Percentiles rank a stretch among this genome's conserved stretches.
Evolutionary conservation across 768 basidiomycete species (phyloP).

Genomic region (Psilocybe cubensis): DNA sequence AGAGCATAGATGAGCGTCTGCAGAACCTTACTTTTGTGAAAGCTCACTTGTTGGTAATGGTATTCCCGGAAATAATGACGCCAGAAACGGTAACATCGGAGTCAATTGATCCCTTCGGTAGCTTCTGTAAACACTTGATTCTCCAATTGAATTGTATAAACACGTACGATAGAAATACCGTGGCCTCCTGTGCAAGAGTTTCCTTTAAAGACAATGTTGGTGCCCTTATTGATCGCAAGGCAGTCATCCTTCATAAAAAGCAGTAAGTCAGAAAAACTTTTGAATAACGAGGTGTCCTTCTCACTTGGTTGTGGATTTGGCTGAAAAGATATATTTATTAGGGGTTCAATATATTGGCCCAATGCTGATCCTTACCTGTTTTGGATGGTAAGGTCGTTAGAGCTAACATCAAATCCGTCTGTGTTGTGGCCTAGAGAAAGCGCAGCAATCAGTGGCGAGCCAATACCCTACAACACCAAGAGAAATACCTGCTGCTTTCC

Average conservation of each 20-base stretch:
- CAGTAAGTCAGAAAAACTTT: not conserved
- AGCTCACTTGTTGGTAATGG: slow-evolving; percentile 55
- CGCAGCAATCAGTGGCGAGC: not conserved
- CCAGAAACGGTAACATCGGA: slow-evolving; percentile 49
- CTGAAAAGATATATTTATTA: slow-evolving; percentile 16
- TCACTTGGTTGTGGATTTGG: slow-evolving; percentile 39
- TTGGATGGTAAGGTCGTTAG: slow-evolving; percentile 40
- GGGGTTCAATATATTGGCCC: not conserved
- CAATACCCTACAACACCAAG: no score
- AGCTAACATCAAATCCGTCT: slow-evolving; percentile 51
- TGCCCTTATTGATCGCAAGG: slow-evolving; percentile 51
- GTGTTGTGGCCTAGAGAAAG: slow-evolving; percentile 44
- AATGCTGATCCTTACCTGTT: slow-evolving; percentile 34
- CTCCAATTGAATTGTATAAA: not conserved
- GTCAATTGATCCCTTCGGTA: slow-evolving; percentile 54
- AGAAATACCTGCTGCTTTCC: slow-evolving; percentile 42
- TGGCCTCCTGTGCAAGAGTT: slow-evolving; percentile 65
- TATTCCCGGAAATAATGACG: slow-evolving; percentile 55
- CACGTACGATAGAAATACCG: slow-evolving; percentile 58
- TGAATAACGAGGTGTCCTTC: slow-evolving; percentile 22
- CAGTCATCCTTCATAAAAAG: slow-evolving; percentile 55
- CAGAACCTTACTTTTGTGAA: not conserved
- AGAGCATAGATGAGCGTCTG: not conserved
- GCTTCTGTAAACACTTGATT: not conserved
- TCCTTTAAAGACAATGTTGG: slow-evolving; percentile 49